A percentile compares a stretch with the other conserved stretches of the same genome.
Conservation (phyloP, 2,329 filamentous ascomycete species). For the Phoma herbarum region DNA sequence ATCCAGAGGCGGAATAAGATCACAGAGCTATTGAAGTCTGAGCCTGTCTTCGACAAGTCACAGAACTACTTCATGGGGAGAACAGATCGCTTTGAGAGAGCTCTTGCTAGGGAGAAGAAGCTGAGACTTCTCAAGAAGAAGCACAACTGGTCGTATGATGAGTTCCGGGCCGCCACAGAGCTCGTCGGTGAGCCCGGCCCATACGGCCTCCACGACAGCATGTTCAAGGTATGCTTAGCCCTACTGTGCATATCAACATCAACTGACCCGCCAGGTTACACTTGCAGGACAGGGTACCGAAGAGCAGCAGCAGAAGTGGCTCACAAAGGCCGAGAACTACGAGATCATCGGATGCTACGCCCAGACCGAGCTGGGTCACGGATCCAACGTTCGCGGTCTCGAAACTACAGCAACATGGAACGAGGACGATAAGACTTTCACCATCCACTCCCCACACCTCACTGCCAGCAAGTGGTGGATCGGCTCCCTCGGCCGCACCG, state of each 20-base stretch:
- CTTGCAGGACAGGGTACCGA: conserved; percentile 75
- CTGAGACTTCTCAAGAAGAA: conserved; percentile 71
- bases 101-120: conserved; percentile 75
- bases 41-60: conserved; percentile 79
- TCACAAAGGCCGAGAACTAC: conserved; percentile 73
- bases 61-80: conserved; percentile 79
- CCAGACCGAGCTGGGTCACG: conserved; percentile 82
- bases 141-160: conserved; percentile 73
- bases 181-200: conserved; percentile 77
- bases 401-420: conserved; percentile 80
- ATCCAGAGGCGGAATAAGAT: conserved; percentile 69
- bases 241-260: neutral
- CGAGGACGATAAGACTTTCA: conserved; percentile 76
- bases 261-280: conserved; percentile 62
- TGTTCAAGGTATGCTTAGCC: conserved; percentile 66
- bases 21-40: conserved; percentile 69
- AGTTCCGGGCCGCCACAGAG: conserved; percentile 71
- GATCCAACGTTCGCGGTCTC: conserved; percentile 70
- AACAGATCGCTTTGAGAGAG: conserved; percentile 72
- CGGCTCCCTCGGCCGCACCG: conserved; percentile 76
- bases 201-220: conserved; percentile 75
- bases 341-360: conserved; percentile 81
- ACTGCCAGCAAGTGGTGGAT: conserved; percentile 89
- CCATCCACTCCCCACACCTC: conserved; percentile 74
- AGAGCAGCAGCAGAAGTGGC: conserved; percentile 77